Evolutionary conservation across 495 filamentous ascomycete species (phyloP), one percentile per base, ranked within the genome.

Genomic region (Xylaria sp.): DNA sequence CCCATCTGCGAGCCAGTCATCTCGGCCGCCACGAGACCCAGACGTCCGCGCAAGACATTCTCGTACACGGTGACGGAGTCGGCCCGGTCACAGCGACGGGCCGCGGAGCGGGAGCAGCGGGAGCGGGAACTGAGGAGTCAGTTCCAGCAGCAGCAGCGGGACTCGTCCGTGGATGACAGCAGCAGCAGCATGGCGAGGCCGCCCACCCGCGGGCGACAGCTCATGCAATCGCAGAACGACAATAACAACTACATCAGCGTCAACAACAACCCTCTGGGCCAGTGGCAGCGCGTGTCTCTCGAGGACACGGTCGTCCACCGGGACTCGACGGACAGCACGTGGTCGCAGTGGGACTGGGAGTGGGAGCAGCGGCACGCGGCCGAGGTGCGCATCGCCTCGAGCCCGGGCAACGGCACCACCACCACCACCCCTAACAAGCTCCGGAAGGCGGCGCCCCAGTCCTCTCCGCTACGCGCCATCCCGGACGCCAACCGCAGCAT

Each of bases 401-500:
- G 58, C 35, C 58, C 58, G 7, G 21, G 50, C 50, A 5, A 6
- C 53, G 19, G 19, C 48, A 26, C 61, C 40, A 5, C 12, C 44
- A 50, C 55, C 11, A 19, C 7, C 24, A 50, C 55, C 11, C 15
- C 7, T n/a, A 66, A 69, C 19, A 67, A 64, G 26, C 26, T 26
- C 0, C n/a, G 44, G 4, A 17, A 35, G 40, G 55, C 19, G 21
- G 19, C 41, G 11, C 2, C 37, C 24, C 48, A 31, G 3, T 62
- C 48, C 14, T 69, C 59, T 14, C 72, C 77, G 52, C 70, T 82
- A 40, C 72, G 74, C 29, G 71, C 82, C 7, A 70, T 81, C 19
- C 75, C 79, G 12, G 79, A 82, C 52, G 74, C 61, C 24, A 82
- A 83, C 57, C 76, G 79, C n/a, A 81, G 82, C 14, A 79, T 83